A percentile compares a stretch with the other conserved stretches of the same genome.
Conservation (phyloP, 345 rosid genomes). For the Stellera chamaejasme region DNA sequence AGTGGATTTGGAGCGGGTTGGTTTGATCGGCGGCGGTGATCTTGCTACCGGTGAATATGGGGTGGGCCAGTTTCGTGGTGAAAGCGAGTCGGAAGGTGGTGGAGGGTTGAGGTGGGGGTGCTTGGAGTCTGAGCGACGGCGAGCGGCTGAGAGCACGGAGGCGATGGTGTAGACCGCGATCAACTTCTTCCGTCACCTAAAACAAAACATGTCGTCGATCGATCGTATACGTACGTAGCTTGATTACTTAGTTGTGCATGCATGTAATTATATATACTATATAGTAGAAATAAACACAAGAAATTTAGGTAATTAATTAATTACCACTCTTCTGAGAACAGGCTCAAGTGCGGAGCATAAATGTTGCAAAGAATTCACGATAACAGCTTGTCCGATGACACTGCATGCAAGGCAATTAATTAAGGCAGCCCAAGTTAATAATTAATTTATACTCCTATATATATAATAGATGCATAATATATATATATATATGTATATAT, state of each 20-base stretch:
- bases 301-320: not conserved
- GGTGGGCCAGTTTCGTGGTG: slow-evolving; percentile 13
- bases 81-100: slow-evolving; percentile 11
- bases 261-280: no score
- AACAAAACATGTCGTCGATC: not conserved
- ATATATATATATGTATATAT: no score
- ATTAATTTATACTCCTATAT: no score
- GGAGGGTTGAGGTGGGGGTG: slow-evolving; percentile 12
- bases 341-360: slow-evolving; percentile 60
- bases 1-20: slow-evolving; percentile 40
- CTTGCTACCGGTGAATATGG: slow-evolving; percentile 65
- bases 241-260: no score
- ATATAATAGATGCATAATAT: no score
- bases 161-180: slow-evolving; percentile 30
- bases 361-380: slow-evolving; percentile 29
- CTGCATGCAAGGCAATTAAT: slow-evolving; percentile 20
- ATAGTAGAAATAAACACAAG: not conserved
- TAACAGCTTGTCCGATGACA: slow-evolving; percentile 43
- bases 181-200: slow-evolving; percentile 79
- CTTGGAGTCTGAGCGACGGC: slow-evolving; percentile 32
- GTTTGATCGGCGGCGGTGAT: slow-evolving; percentile 31
- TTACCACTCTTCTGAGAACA: slow-evolving; percentile 72
- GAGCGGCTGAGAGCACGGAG: slow-evolving; percentile 28
- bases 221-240: no score
- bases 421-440: no score